A percentile compares a stretch with the other conserved stretches of the same genome.
phyloP scores from a whole-genome alignment of 2,329 filamentous ascomycete species.

The Penicillium sp. region DNA sequence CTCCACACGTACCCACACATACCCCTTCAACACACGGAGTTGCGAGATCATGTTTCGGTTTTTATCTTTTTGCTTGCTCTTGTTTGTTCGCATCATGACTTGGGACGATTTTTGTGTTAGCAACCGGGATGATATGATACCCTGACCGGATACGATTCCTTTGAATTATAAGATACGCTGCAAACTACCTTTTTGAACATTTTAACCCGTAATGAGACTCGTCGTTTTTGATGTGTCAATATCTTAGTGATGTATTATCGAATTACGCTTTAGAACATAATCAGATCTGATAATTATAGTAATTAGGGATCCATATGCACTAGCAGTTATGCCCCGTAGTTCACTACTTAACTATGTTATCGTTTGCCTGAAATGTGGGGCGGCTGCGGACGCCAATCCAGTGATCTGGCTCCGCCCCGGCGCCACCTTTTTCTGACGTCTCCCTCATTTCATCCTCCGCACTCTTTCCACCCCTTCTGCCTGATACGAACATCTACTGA shows the following conservation, averaged over 20 bases:
- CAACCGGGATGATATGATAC: conserved; percentile 23
- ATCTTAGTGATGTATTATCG: background rate
- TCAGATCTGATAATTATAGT: background rate
- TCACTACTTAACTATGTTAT: too few species aligned
- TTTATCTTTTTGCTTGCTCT: conserved; percentile 1
- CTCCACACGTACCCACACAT: background rate
- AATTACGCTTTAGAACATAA: background rate
- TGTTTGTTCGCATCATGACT: background rate
- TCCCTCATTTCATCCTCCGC: conserved; percentile 9
- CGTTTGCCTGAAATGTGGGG: background rate
- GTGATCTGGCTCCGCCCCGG: conserved; percentile 20
- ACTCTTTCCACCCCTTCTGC: conserved; percentile 2
- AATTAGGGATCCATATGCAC: background rate
- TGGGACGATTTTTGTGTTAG: conserved; percentile 1
- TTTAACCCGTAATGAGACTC: background rate
- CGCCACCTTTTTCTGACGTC: conserved; percentile 29
- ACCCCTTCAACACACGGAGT: background rate
- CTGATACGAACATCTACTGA: conserved; percentile 1
- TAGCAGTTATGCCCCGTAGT: too few species aligned
- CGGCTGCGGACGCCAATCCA: conserved; percentile 5
- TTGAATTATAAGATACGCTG: conserved; percentile 6
- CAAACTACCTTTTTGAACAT: background rate
- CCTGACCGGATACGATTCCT: conserved; percentile 23
- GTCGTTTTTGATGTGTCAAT: background rate
- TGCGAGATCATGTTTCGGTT: background rate